phyloP scores from a whole-genome alignment of 352 stramenopile species.

The Globisporangium megalacanthum region DNA sequence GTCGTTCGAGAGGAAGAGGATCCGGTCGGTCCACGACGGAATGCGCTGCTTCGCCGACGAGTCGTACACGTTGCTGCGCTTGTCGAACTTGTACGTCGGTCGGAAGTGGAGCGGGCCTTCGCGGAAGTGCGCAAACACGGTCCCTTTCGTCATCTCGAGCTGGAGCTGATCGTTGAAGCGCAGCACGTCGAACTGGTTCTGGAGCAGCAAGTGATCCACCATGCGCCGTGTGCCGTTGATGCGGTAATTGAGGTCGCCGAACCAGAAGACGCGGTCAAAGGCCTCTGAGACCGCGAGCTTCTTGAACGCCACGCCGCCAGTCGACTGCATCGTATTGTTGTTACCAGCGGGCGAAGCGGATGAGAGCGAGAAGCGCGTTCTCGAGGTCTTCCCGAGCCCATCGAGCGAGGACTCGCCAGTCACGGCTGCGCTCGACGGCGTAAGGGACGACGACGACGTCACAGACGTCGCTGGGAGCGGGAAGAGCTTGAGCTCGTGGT shows the following conservation, averaged over 20 bases:
- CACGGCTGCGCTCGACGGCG: not conserved
- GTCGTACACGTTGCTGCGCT: slow-evolving; percentile 88
- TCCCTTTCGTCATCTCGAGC: slow-evolving; percentile 65
- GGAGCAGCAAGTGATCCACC: slow-evolving; percentile 71
- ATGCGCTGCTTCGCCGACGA: slow-evolving; percentile 93
- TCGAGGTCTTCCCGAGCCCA: slow-evolving; percentile 24
- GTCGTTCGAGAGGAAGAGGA: slow-evolving; percentile 77
- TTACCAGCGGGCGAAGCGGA: not conserved
- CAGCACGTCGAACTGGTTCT: slow-evolving; percentile 74
- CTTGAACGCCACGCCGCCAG: not conserved
- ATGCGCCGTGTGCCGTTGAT: slow-evolving; percentile 89
- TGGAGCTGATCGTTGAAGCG: slow-evolving; percentile 91
- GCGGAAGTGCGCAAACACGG: slow-evolving; percentile 85
- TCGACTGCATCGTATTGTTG: no score
- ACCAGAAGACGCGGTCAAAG: slow-evolving; percentile 92
- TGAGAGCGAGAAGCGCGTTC: slow-evolving; percentile 24
- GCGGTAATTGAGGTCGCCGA: slow-evolving; percentile 93
- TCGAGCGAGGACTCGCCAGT: slow-evolving; percentile 11
- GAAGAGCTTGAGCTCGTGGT: slow-evolving; percentile 56
- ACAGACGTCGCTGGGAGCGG: not conserved
- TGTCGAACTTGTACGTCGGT: slow-evolving; percentile 97
- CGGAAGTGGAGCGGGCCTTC: slow-evolving; percentile 91
- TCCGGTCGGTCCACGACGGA: slow-evolving; percentile 95
- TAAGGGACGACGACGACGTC: not conserved
- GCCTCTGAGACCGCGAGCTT: slow-evolving; percentile 34